These are phyloP conservation scores for Blepharisma stoltei DNA, from an alignment of 73 alveolate species.

Conservation along the genomic window DNA sequence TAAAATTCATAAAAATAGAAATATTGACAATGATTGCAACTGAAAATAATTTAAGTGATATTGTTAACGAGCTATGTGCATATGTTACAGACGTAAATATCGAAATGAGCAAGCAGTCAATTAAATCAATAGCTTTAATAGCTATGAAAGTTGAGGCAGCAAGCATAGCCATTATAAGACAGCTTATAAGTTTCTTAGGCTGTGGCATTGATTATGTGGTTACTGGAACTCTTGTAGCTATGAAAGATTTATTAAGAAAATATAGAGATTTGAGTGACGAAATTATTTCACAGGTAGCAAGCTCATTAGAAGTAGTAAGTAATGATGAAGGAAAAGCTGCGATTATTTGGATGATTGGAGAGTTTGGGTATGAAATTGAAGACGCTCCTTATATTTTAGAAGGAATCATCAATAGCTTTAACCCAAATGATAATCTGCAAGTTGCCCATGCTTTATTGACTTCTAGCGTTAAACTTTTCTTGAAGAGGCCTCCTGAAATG, in stretches of 20 bases:
- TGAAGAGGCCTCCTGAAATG: conserved; percentile 71
- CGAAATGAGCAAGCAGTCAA: conserved; percentile 77
- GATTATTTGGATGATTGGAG: conserved; percentile 70
- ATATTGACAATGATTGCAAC: conserved; percentile 60
- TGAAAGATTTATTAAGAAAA: conserved; percentile 96
- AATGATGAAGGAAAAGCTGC: conserved; percentile 91
- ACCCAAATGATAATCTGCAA: conserved; percentile 38
- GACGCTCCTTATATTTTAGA: conserved; percentile 70
- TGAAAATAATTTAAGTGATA: conserved; percentile 64
- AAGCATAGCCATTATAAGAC: conserved; percentile 60
- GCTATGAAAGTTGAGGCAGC: conserved; percentile 63
- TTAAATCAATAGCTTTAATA: conserved; percentile 70
- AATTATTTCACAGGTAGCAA: conserved; percentile 82
- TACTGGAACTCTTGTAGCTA: conserved; percentile 96
- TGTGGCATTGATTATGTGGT: conserved; percentile 87
- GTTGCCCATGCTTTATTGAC: conserved; percentile 46
- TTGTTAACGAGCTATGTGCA: conserved; percentile 77
- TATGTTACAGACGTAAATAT: conserved; percentile 88
- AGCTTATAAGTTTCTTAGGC: conserved; percentile 66
- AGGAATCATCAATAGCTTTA: conserved; percentile 59
- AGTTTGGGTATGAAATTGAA: conserved; percentile 75
- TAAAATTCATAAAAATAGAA: conserved; percentile 89
- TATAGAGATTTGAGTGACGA: conserved; percentile 82
- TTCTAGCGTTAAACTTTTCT: conserved; percentile 48
- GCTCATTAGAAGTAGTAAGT: conserved; percentile 91